Conservation (phyloP, 768 basidiomycete species). For the Xerocomus brunneocitrinus region DNA sequence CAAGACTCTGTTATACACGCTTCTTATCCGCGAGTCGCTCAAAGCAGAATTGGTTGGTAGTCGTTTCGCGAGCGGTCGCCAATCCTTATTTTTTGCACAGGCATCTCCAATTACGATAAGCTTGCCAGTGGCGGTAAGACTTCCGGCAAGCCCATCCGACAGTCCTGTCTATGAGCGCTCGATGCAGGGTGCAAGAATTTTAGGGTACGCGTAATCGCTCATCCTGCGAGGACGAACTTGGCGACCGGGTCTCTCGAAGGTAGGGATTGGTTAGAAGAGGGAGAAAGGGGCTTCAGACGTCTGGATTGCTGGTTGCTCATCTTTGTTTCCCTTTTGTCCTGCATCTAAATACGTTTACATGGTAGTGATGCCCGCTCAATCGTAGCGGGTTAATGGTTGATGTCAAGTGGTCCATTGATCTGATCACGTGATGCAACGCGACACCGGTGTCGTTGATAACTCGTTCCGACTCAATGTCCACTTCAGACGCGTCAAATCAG, state of each 20-base stretch:
- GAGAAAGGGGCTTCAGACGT: neutral
- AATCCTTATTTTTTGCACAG: neutral
- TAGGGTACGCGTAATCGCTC: neutral
- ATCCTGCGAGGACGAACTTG: neutral
- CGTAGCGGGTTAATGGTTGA: neutral
- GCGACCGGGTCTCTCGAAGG: no score
- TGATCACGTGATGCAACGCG: neutral
- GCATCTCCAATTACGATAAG: neutral
- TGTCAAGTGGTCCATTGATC: neutral
- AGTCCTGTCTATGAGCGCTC: neutral
- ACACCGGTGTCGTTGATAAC: no score
- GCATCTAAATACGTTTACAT: neutral
- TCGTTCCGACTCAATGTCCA: conserved; percentile 10
- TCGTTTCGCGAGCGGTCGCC: no score
- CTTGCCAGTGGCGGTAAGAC: neutral
- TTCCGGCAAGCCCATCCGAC: neutral
- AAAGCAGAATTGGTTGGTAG: neutral
- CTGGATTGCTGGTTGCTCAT: neutral
- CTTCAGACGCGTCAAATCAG: conserved; percentile 19
- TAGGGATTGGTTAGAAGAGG: neutral
- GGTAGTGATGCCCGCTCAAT: no score
- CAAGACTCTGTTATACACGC: conserved; percentile 1
- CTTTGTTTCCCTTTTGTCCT: neutral
- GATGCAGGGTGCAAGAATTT: neutral
- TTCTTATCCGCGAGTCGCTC: neutral